Conservation (phyloP, 2,329 filamentous ascomycete genomes). For the Proliferodiscus dingleyae region DNA sequence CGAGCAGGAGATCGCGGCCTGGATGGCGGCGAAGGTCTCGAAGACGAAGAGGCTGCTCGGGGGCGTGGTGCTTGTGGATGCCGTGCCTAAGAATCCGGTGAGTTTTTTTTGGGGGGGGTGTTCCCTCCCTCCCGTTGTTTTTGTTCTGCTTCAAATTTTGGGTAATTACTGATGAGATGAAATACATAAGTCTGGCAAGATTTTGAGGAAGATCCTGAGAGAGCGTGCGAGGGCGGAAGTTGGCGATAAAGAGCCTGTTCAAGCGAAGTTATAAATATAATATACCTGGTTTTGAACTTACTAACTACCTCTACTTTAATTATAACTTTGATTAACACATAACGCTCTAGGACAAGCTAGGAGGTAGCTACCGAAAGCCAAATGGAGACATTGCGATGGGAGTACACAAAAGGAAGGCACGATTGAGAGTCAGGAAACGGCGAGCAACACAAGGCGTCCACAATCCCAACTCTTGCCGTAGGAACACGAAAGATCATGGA, state of each 20-base stretch:
- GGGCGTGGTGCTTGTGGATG: constrained; percentile 59
- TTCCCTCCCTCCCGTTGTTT: neutral
- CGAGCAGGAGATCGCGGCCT: constrained; percentile 45
- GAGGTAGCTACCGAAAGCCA: too few relatives aligned
- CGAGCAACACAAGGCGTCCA: too few relatives aligned
- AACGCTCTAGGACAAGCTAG: too few relatives aligned
- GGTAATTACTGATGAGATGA: neutral
- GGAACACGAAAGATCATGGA: too few relatives aligned
- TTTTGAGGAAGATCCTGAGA: constrained; percentile 42
- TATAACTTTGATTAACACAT: too few relatives aligned
- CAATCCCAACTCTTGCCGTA: too few relatives aligned
- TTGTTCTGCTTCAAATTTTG: neutral
- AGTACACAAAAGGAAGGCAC: too few relatives aligned
- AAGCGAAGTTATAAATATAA: constrained; percentile 19
- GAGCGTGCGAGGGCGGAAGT: constrained; percentile 34
- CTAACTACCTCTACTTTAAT: too few relatives aligned
- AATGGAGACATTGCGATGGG: too few relatives aligned
- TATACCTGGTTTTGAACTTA: too few relatives aligned
- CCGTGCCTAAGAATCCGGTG: constrained; percentile 63
- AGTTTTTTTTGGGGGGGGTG: neutral
- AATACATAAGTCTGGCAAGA: constrained; percentile 38
- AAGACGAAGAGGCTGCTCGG: constrained; percentile 65
- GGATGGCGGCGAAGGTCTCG: constrained; percentile 55
- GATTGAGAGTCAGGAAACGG: too few relatives aligned
- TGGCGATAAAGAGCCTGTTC: constrained; percentile 12